phyloP scores from a whole-genome alignment of 164 flowering plant species.

The Amborella trichopoda region DNA sequence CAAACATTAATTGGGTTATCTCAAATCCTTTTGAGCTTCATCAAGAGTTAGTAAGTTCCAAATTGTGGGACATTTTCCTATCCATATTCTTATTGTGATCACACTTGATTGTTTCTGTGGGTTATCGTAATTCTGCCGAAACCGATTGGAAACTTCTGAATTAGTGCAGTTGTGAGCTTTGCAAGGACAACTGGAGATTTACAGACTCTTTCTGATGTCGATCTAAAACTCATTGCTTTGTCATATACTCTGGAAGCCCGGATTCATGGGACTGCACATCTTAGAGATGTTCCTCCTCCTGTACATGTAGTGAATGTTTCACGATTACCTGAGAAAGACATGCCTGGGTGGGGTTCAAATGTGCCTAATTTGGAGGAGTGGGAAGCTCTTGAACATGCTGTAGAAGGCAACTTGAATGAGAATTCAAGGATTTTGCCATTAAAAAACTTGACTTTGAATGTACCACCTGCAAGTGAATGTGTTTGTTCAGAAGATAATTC shows the following conservation, averaged over 20 bases:
- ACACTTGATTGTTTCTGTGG: too few species aligned
- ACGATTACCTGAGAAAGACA: slow-evolving; percentile 71
- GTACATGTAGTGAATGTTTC: slow-evolving; percentile 59
- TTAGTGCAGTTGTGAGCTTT: slow-evolving; percentile 65
- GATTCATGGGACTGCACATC: slow-evolving; percentile 69
- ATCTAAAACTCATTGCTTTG: slow-evolving; percentile 84
- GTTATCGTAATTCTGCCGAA: too few species aligned
- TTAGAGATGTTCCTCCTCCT: slow-evolving; percentile 77
- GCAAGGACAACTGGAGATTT: slow-evolving; percentile 92
- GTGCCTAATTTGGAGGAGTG: slow-evolving; percentile 91
- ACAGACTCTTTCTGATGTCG: slow-evolving; percentile 92
- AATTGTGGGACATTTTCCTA: too few species aligned
- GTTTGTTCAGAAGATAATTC: slow-evolving; percentile 16
- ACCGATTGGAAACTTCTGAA: too few species aligned
- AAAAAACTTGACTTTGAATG: slow-evolving; percentile 53
- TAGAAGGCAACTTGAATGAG: slow-evolving; percentile 21
- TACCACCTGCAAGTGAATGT: slow-evolving; percentile 18
- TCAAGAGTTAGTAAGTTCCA: too few species aligned
- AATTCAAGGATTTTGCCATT: slow-evolving; percentile 70
- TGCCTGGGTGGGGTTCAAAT: slow-evolving; percentile 98
- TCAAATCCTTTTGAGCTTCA: too few species aligned
- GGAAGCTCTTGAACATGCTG: slow-evolving; percentile 76
- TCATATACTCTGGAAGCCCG: slow-evolving; percentile 81
- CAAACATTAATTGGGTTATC: too few species aligned
- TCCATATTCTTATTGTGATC: too few species aligned